A percentile compares a stretch with the other conserved stretches of the same genome.
Conservation (phyloP, 177 flowering plant species). For the Telopea speciosissima region DNA sequence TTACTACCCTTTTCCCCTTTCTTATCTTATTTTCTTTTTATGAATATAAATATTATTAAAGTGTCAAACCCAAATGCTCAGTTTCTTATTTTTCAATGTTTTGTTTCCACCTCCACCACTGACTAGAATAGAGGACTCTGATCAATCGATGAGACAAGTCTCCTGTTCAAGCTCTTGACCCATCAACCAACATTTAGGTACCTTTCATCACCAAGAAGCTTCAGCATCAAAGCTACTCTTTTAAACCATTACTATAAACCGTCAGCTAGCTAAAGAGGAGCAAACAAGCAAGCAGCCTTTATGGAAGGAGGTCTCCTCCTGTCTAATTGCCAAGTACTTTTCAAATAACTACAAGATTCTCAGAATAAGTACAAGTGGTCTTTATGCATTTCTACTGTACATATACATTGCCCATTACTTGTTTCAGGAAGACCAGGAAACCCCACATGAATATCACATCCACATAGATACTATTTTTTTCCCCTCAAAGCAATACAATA, state of each 20-base stretch:
- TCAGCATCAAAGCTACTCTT: no score
- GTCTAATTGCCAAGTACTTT: slow-evolving; percentile 10
- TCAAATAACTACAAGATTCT: slow-evolving; percentile 15
- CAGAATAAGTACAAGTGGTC: slow-evolving; percentile 37
- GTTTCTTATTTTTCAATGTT: no score
- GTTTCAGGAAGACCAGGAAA: slow-evolving; percentile 12
- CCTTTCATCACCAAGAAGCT: no score
- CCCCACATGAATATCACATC: slow-evolving; percentile 18
- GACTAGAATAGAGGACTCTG: background rate
- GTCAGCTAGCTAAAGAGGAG: background rate
- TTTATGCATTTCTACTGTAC: slow-evolving; percentile 29
- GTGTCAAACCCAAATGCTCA: no score
- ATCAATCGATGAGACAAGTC: slow-evolving; percentile 9
- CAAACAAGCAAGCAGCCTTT: slow-evolving; percentile 11
- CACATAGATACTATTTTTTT: slow-evolving; percentile 20
- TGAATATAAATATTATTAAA: no score
- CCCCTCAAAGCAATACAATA: slow-evolving; percentile 2
- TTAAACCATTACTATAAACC: no score
- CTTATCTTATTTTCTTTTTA: no score
- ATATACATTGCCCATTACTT: slow-evolving; percentile 36
- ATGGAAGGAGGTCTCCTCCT: slow-evolving; percentile 15
- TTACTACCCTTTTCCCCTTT: no score
- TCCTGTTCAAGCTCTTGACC: slow-evolving; percentile 22
- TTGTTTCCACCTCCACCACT: no score
- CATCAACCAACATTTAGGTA: no score